Evolutionary conservation across 148 eudicot species (phyloP), one percentile per base, ranked within the genome.

Genomic region (Camellia sinensis): DNA sequence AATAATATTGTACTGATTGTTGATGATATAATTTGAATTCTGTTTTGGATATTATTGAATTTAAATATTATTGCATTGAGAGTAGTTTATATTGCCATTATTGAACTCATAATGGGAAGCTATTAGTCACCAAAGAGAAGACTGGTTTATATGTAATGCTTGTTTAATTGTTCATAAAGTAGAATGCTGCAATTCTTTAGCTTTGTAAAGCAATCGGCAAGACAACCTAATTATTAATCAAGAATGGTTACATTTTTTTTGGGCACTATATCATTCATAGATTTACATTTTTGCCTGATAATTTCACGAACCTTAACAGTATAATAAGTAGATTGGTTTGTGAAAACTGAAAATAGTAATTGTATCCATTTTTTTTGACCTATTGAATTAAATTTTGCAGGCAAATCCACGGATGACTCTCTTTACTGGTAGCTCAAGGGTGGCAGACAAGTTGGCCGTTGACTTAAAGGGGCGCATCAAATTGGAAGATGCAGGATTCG

Each of bases 401-500:
- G 98, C 92, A 85, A 92, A 92, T 65, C 99, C 99, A 75, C 89
- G 95, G 40, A 96, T 96, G 99, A 93, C 98, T 41, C 95, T 96
- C 79, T 96, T 96, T 75, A 96, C 98, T 7, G 99, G 99, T 63
- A 96, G 99, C 84, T 96, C 99, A 67, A 92, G 94, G 84, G 94
- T 96, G 18, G 99, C 98, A 53, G 99, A 96, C 73, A 92, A 92
- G 87, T 81, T 96, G 83, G 95, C 99, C 50, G 85, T 81, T 75
- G 99, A 96, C 85, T 80, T 96, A 54, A 92, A 89, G 57, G 98
- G 99, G 22, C 89, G 90, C 59, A 82, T 96, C 73, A 96, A 85
- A 84, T 81, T 96, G 82, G 99, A 96, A 85, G 99, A 96, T 88
- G 98, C 99, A 70, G 99, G 99, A 64, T 96, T 96, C 82, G 99